Evolutionary conservation across 345 rosid genomes (phyloP).

Genomic region (Kandelia obovata): DNA sequence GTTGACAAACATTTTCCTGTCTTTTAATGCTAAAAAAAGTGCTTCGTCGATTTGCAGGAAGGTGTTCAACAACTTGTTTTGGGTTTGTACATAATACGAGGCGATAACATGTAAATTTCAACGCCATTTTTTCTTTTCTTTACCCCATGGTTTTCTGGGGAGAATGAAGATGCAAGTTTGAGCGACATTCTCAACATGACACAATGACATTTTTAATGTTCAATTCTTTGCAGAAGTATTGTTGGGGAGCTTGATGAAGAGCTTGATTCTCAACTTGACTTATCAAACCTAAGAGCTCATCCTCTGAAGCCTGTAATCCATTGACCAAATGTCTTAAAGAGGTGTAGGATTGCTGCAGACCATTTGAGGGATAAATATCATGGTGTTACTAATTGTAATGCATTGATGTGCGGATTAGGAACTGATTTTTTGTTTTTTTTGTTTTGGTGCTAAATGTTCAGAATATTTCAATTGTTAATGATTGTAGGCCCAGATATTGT

Average conservation of each 20-base stretch:
- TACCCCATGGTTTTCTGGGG: not conserved
- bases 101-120: conserved; percentile 81
- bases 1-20: not conserved
- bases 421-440: no score
- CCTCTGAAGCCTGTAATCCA: conserved; percentile 92
- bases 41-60: conserved; percentile 46
- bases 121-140: not conserved
- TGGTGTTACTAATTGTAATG: no score
- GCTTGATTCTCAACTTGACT: conserved; percentile 69
- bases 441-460: no score
- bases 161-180: not conserved
- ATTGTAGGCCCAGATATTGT: no score
- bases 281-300: conserved; percentile 86
- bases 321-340: conserved; percentile 25
- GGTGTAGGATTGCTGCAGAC: no score
- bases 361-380: no score
- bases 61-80: conserved; percentile 90
- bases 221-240: conserved; percentile 59
- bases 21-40: not conserved
- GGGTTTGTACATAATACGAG: conserved; percentile 96
- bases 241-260: conserved; percentile 92
- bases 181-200: not conserved
- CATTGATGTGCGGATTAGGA: no score
- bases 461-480: no score
- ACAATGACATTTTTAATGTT: not conserved